Conservation (phyloP, 1,284 basidiomycete genomes). For the Naganishia cerealis region DNA sequence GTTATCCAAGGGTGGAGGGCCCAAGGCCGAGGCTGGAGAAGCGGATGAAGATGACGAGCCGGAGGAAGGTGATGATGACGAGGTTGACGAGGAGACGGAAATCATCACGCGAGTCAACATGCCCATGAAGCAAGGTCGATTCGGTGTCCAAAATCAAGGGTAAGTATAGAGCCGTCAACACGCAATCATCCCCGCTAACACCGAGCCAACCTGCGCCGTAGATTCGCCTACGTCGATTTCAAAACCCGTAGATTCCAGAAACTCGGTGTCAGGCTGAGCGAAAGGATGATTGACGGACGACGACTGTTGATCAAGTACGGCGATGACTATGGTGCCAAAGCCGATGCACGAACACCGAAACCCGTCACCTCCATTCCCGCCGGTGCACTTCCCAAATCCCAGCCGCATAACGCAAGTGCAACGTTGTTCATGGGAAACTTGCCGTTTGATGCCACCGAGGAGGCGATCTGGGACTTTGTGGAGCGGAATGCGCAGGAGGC, state of each 20-base stretch:
- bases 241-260: conserved; percentile 70
- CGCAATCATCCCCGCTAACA: not conserved
- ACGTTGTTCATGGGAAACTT: conserved; percentile 51
- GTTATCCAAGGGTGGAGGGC: conserved; percentile 14
- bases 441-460: conserved; percentile 74
- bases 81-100: conserved; percentile 37
- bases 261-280: conserved; percentile 75
- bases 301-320: conserved; percentile 91
- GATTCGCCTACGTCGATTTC: conserved; percentile 96
- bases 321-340: conserved; percentile 59
- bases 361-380: conserved; percentile 55
- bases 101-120: conserved; percentile 59
- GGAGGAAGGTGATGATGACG: conserved; percentile 39
- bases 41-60: conserved; percentile 34
- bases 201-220: conserved; percentile 60
- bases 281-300: conserved; percentile 78
- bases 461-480: conserved; percentile 62
- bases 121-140: conserved; percentile 55
- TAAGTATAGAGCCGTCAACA: conserved; percentile 39
- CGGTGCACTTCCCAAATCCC: conserved; percentile 52
- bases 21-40: conserved; percentile 4
- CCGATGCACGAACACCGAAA: conserved; percentile 53
- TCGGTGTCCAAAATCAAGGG: conserved; percentile 57
- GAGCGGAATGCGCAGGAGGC: conserved; percentile 42
- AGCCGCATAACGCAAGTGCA: conserved; percentile 44